Conservation (phyloP, 768 basidiomycete genomes). For the Xerocomellus chrysenteron region DNA sequence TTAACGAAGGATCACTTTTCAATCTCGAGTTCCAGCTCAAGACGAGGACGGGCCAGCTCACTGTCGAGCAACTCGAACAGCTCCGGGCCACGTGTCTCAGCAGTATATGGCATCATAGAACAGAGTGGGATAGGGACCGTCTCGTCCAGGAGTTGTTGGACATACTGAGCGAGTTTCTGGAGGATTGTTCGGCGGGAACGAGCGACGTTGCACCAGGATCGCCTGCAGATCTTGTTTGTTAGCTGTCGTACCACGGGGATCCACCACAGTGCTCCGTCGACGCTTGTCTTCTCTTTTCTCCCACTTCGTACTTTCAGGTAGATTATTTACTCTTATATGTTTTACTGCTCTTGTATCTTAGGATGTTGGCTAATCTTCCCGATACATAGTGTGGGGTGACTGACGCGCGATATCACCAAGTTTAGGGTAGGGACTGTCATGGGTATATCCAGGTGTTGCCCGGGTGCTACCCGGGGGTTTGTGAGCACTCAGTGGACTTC, state of each 20-base stretch:
- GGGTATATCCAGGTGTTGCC: too few relatives aligned
- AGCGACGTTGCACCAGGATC: conserved; percentile 3
- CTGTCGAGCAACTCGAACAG: conserved; percentile 91
- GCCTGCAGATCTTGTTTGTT: conserved; percentile 2
- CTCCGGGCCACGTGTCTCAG: conserved; percentile 81
- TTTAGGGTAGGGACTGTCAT: too few relatives aligned
- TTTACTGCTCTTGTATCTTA: conserved; percentile 21
- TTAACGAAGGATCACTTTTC: conserved; percentile 51
- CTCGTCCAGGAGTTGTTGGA: conserved; percentile 59
- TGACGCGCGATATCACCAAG: too few relatives aligned
- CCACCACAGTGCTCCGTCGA: too few relatives aligned
- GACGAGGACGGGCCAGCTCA: conserved; percentile 57
- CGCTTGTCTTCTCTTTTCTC: too few relatives aligned
- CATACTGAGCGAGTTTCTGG: conserved; percentile 62
- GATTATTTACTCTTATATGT: conserved; percentile 26
- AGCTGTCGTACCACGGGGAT: not conserved
- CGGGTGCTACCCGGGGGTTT: too few relatives aligned
- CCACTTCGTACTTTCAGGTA: conserved; percentile 2
- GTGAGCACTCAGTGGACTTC: too few relatives aligned
- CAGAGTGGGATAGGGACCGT: conserved; percentile 78
- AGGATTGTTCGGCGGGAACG: conserved; percentile 48
- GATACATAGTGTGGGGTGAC: not conserved
- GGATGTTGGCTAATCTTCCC: not conserved
- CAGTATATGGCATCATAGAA: conserved; percentile 76
- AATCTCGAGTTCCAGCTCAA: conserved; percentile 51